phyloP scores from a whole-genome alignment of 805 yeast species.

The Candida boleticola region DNA sequence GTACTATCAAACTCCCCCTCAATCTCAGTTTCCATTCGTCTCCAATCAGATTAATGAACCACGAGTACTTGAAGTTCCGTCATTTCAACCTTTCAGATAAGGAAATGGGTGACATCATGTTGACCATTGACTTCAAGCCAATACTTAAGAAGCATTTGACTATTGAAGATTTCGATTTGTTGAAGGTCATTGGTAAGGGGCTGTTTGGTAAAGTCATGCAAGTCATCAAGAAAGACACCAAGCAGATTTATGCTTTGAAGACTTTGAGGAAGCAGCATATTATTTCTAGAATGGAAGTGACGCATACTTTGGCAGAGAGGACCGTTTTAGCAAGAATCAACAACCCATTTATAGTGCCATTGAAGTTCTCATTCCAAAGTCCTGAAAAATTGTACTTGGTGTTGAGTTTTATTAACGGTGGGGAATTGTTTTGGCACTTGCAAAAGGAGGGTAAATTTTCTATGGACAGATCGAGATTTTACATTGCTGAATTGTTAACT shows the following conservation, averaged over 20 bases:
- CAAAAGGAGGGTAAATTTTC: slow-evolving; percentile 89
- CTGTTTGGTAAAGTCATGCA: slow-evolving; percentile 99
- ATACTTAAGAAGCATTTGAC: slow-evolving; percentile 60
- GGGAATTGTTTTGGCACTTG: slow-evolving; percentile 91
- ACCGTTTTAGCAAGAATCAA: slow-evolving; percentile 90
- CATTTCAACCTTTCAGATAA: slow-evolving; percentile 41
- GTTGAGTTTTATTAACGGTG: slow-evolving; percentile 92
- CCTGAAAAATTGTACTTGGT: slow-evolving; percentile 93
- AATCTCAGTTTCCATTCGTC: slow-evolving; percentile 50
- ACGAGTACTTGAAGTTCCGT: slow-evolving; percentile 40
- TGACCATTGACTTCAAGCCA: slow-evolving; percentile 71
- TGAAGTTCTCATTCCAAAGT: slow-evolving; percentile 94
- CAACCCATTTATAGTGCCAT: slow-evolving; percentile 94
- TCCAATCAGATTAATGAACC: slow-evolving; percentile 61
- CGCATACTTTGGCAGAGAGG: slow-evolving; percentile 94
- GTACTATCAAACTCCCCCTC: slow-evolving; percentile 64
- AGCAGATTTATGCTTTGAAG: slow-evolving; percentile 90
- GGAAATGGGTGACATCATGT: slow-evolving; percentile 50
- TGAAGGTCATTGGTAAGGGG: slow-evolving; percentile 96
- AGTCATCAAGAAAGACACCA: slow-evolving; percentile 92
- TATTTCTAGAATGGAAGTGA: slow-evolving; percentile 90
- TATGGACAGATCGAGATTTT: slow-evolving; percentile 85
- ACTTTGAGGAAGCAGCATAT: slow-evolving; percentile 93
- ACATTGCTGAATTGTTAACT: slow-evolving; percentile 88
- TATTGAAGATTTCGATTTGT: slow-evolving; percentile 87